A percentile compares a stretch with the other conserved stretches of the same genome.
These are phyloP conservation scores for Echeveria elegans DNA, from an alignment of 164 flowering plant species.

Conservation along the genomic window DNA sequence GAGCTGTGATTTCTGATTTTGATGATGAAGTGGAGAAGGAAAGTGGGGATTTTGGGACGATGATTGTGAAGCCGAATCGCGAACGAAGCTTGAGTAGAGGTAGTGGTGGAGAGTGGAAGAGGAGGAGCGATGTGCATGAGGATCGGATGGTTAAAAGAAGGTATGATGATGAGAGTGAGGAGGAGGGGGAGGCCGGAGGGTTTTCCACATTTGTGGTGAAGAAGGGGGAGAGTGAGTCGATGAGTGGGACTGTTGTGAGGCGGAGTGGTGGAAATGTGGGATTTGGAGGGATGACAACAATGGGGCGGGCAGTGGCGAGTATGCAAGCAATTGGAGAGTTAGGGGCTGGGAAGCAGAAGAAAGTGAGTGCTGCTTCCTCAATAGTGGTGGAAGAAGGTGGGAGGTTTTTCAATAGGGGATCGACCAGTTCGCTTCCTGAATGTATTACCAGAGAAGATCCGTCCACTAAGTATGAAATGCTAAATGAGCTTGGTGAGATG, in stretches of 20 bases:
- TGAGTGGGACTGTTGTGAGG: slow-evolving; percentile 43
- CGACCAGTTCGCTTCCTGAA: slow-evolving; percentile 86
- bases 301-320: slow-evolving; percentile 75
- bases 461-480: slow-evolving; percentile 74
- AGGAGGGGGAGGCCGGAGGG: slow-evolving; percentile 16
- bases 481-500: slow-evolving; percentile 71
- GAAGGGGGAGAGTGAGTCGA: slow-evolving; percentile 27
- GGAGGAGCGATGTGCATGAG: slow-evolving; percentile 6
- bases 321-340: slow-evolving; percentile 53
- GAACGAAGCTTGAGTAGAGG: not conserved
- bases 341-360: slow-evolving; percentile 41
- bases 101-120: slow-evolving; percentile 21
- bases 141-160: not conserved
- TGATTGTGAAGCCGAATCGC: slow-evolving; percentile 7
- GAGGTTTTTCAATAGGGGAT: slow-evolving; percentile 42
- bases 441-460: slow-evolving; percentile 83
- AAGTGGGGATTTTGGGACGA: slow-evolving; percentile 7
- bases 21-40: slow-evolving; percentile 8
- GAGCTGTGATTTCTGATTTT: slow-evolving; percentile 21
- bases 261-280: slow-evolving; percentile 19
- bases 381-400: slow-evolving; percentile 27
- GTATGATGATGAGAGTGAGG: slow-evolving; percentile 5
- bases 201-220: slow-evolving; percentile 75
- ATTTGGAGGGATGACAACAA: slow-evolving; percentile 23
- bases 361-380: slow-evolving; percentile 16